Evolutionary conservation across 208 protist genomes (phyloP).

Genomic region (Trypanosoma vivax): DNA sequence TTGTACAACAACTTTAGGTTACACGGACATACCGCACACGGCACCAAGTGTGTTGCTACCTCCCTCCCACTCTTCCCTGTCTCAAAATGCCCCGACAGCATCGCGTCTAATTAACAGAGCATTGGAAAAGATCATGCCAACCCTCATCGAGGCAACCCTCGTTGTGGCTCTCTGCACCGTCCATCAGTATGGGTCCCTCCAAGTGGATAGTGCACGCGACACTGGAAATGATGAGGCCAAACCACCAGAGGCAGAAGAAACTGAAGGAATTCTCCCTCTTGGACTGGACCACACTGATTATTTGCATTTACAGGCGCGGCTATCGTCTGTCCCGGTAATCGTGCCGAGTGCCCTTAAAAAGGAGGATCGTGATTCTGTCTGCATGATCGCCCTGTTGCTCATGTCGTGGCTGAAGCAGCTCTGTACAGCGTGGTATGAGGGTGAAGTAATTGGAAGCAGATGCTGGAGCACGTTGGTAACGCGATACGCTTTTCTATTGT

Average conservation of each 20-base stretch:
- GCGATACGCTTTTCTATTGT: constrained; percentile 23
- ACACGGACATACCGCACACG: too few species aligned
- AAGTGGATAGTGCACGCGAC: constrained; percentile 14
- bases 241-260: constrained; percentile 12
- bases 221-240: constrained; percentile 7
- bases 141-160: constrained; percentile 23
- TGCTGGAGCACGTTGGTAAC: constrained; percentile 18
- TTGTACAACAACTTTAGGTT: neutral
- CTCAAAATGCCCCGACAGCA: neutral
- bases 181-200: constrained; percentile 15
- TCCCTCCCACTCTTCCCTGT: too few species aligned
- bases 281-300: constrained; percentile 20
- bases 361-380: constrained; percentile 23
- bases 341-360: neutral
- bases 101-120: constrained; percentile 18
- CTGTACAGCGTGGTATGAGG: constrained; percentile 13
- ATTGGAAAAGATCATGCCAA: constrained; percentile 31
- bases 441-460: constrained; percentile 17
- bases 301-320: constrained; percentile 16
- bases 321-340: neutral
- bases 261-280: constrained; percentile 18
- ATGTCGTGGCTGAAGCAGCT: constrained; percentile 29
- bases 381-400: constrained; percentile 25
- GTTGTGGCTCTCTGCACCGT: constrained; percentile 18
- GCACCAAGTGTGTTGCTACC: neutral